Conservation (phyloP, 169 alveolate genomes). For the Pseudocohnilembus persalinus region DNA sequence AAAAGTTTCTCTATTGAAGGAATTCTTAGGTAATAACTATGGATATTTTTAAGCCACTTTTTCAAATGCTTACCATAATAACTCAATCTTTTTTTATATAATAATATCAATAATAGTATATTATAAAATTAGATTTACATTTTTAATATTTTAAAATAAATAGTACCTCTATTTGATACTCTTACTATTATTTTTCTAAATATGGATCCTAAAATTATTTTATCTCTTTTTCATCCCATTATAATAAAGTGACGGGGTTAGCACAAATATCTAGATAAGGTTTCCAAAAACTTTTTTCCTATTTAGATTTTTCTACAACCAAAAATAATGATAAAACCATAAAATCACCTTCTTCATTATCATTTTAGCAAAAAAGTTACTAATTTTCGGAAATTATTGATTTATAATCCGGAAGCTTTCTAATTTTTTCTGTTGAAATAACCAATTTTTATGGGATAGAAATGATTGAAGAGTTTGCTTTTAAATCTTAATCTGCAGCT, state of each 20-base stretch:
- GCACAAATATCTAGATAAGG: conserved; percentile 55
- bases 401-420: not conserved
- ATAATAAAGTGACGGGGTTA: conserved; percentile 27
- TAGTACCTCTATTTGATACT: conserved; percentile 11
- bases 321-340: conserved; percentile 25
- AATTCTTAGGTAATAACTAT: not conserved
- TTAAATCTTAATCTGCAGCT: conserved; percentile 29
- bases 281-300: conserved; percentile 39
- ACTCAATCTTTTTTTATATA: not conserved
- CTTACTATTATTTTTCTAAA: conserved; percentile 1
- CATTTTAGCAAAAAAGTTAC: not conserved
- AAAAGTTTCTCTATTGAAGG: not conserved
- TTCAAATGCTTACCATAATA: not conserved
- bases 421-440: conserved; percentile 21
- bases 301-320: conserved; percentile 45
- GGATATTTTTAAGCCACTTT: not conserved
- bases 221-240: conserved; percentile 38
- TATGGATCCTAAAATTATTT: conserved; percentile 32
- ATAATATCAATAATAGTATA: too few species aligned
- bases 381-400: conserved; percentile 6
- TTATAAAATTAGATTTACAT: not conserved
- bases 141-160: too few species aligned
- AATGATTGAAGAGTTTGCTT: conserved; percentile 21
- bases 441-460: conserved; percentile 33
- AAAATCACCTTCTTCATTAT: conserved; percentile 17